These are phyloP conservation scores for Hypoxylon subgilvum DNA, from an alignment of 495 filamentous ascomycete genomes.

Conservation along the genomic window DNA sequence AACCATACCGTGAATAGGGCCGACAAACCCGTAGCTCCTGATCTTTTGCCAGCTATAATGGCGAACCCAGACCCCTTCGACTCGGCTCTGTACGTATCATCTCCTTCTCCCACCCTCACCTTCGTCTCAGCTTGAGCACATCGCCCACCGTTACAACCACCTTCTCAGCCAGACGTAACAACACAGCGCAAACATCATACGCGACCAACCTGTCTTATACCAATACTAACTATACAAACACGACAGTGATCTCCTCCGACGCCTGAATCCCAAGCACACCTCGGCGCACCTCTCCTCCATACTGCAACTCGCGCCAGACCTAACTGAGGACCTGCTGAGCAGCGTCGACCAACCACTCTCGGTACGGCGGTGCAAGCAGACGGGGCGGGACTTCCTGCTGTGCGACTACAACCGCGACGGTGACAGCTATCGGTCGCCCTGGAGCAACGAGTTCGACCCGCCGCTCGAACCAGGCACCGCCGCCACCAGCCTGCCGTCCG, in stretches of 20 bases:
- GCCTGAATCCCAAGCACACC: conserved; percentile 91
- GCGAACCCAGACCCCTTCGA: conserved; percentile 68
- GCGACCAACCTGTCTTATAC: no score
- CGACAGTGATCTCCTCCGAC: conserved; percentile 92
- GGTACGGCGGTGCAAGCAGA: conserved; percentile 81
- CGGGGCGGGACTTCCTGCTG: conserved; percentile 92
- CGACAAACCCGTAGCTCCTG: neutral
- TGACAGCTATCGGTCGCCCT: conserved; percentile 93
- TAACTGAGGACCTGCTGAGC: conserved; percentile 96
- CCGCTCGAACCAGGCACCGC: conserved; percentile 62
- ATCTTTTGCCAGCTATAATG: conserved; percentile 43
- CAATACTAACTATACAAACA: neutral
- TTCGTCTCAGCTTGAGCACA: neutral
- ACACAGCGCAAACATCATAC: no score
- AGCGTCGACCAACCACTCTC: conserved; percentile 95
- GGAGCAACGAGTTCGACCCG: conserved; percentile 98
- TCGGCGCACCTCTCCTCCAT: conserved; percentile 81
- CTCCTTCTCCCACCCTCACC: conserved; percentile 9
- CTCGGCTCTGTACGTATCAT: conserved; percentile 74
- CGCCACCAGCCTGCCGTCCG: conserved; percentile 67
- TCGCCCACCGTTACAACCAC: no score
- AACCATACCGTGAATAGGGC: neutral
- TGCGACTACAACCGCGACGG: conserved; percentile 99
- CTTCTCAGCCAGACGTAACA: no score
- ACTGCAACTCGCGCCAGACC: conserved; percentile 82